Evolutionary conservation across 345 rosid genomes (phyloP).

Genomic region (Dimocarpus longan): DNA sequence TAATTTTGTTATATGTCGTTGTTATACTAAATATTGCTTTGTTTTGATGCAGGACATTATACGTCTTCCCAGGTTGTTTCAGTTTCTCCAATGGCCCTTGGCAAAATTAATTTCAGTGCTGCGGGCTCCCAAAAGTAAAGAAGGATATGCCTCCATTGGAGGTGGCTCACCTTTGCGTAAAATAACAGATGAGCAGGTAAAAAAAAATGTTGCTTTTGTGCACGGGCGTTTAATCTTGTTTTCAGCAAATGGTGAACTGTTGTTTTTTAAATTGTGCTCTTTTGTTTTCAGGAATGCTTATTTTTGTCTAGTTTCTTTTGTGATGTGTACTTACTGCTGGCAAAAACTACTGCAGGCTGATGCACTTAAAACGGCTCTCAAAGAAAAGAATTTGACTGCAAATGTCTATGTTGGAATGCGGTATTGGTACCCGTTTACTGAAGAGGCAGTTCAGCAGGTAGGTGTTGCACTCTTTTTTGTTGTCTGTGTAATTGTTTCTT

Average conservation of each 20-base stretch:
- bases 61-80: constrained; percentile 81
- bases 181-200: constrained; percentile 89
- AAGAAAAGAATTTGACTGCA: constrained; percentile 60
- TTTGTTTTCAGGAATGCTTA: not conserved
- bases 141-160: constrained; percentile 98
- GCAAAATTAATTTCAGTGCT: constrained; percentile 79
- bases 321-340: not conserved
- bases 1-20: not conserved
- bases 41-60: constrained; percentile 75
- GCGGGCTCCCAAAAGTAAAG: constrained; percentile 88
- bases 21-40: not conserved
- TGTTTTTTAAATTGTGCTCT: not conserved
- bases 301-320: not conserved
- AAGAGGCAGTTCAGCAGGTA: constrained; percentile 89
- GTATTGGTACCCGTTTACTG: constrained; percentile 93
- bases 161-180: constrained; percentile 92
- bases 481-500: not conserved
- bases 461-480: not conserved
- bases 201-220: not conserved
- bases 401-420: constrained; percentile 88
- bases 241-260: not conserved
- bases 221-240: not conserved
- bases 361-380: constrained; percentile 64
- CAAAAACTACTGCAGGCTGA: constrained; percentile 52
- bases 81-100: constrained; percentile 75